These are phyloP conservation scores for Rhododendron simsii DNA, from an alignment of 148 eudicot species.

Conservation along the genomic window DNA sequence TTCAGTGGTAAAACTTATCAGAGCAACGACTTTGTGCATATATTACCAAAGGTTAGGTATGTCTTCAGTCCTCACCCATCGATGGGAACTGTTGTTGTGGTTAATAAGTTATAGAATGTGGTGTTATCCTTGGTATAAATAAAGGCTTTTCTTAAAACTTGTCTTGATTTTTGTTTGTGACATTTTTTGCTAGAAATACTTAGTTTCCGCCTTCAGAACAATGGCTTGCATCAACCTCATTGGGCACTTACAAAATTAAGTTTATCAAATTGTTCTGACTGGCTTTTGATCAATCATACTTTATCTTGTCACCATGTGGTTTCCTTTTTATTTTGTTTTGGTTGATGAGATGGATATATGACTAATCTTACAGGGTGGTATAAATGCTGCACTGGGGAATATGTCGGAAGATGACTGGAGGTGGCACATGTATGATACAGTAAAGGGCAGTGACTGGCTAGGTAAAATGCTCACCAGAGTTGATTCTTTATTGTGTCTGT, in stretches of 20 bases:
- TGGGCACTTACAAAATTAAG: background rate
- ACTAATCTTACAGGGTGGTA: conserved; percentile 84
- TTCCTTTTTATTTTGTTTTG: background rate
- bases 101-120: background rate
- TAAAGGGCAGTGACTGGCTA: conserved; percentile 98
- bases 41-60: background rate
- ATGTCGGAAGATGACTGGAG: conserved; percentile 99
- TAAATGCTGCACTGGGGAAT: conserved; percentile 98
- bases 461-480: conserved; percentile 34
- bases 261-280: background rate
- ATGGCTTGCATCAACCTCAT: background rate
- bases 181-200: background rate
- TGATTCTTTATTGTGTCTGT: background rate
- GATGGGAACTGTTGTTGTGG: background rate
- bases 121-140: background rate
- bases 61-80: background rate
- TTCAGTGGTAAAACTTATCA: background rate
- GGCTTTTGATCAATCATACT: background rate
- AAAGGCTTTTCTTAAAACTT: background rate
- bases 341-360: background rate
- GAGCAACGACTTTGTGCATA: background rate
- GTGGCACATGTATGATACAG: conserved; percentile 99
- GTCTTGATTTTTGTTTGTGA: background rate
- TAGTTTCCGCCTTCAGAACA: background rate
- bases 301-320: background rate